Base-by-base conservation (phyloP, 352 stramenopile species). In the Pythium angustatum region DNA sequence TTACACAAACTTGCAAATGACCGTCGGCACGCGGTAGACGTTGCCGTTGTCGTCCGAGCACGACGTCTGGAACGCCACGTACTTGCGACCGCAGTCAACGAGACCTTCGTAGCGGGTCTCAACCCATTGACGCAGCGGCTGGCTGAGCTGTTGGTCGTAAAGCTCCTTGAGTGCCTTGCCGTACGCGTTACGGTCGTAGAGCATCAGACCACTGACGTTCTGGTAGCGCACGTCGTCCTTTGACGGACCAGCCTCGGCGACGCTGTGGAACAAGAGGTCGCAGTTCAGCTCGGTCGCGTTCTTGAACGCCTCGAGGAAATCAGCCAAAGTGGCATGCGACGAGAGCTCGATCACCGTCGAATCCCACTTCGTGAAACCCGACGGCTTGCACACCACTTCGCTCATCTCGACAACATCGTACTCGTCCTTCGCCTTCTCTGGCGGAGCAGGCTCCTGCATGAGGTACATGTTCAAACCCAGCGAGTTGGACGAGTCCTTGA, bases 291-390 rank as follows among this genome's bases (percentile, higher is more conserved):
- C 79, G 2, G 85, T 93, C 34, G 82, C 73, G 15, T 79, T 68
- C 66, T 88, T 87, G 60, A 94, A 91, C 43, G 75, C 61, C 21
- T 70, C 47, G 31, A 94, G 60, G 30, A 94, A 93, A 15, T 90
- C 81, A 26, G 73, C 64, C n/a, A 93, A 62, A 24, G 84, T 91
- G 22, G 82, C 80, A 21, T 85, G 41, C 6, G 76, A 83, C n/a
- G 80, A 79, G 7, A 94, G 62, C 58, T 89, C 77, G 40, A 94
- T 78, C 11, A 91, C 21, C 21, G 86, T 94, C 50, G 84, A 95
- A 74, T 98, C 91, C 91, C 91, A 98, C 73, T 97, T 98, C 3
- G 90, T 97, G 66, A 97, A 98, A 19, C 84, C 84, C 60, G 86
- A 27, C 6, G 86, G 86, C 51, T 91, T 93, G 81, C 86, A 94